Evolutionary conservation across 2,329 filamentous ascomycete species (phyloP), one percentile per base, ranked within the genome.

Genomic region (Curvularia spicifera): DNA sequence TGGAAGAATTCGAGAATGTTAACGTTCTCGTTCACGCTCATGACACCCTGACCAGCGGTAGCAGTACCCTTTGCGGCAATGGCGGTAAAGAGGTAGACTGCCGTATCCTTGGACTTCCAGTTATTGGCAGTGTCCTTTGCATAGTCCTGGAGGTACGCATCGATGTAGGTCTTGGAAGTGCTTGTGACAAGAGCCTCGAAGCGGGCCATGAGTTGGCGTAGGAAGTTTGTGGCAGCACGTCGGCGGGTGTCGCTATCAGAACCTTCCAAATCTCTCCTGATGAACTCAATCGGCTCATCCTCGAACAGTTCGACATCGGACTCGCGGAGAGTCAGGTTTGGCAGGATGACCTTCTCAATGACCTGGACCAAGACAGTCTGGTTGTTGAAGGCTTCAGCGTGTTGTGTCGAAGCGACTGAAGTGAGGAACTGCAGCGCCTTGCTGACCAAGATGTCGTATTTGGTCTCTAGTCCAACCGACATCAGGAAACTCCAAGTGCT

Each of bases 261-360:
- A 6, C 95, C 95, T 76, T 99, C 95, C 47, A 99, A 82, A 77
- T 99, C 95, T 70, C 93, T 87, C 63, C 95, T 87, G 72, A 99
- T 99, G 74, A 96, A 99, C 77, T 99, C 95, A 65, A 99, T 99
- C 0, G 95, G 95, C 80, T 99, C 96, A 74, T 99, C 96, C 75
- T 99, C 95, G 69, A 99, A 98, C 66, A 97, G 85, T 76, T 99
- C 95, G 53, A 97, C 85, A 66, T 99, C 96, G 0, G 93, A 95
- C 71, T 97, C 95, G 65, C 96, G 88, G 59, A 99, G 81, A 15
- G 90, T 90, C 57, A 99, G 87, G 71, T 99, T 99, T 9, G 95
- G 94, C 64, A 99, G 80, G 56, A 99, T 91, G 57, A 98, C 95
- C 79, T 97, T 97, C 76, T 98, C 93, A 9, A 97, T 91, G 52